Conservation (phyloP, 768 basidiomycete genomes). For the Gloeopeniophorella convolvens region DNA sequence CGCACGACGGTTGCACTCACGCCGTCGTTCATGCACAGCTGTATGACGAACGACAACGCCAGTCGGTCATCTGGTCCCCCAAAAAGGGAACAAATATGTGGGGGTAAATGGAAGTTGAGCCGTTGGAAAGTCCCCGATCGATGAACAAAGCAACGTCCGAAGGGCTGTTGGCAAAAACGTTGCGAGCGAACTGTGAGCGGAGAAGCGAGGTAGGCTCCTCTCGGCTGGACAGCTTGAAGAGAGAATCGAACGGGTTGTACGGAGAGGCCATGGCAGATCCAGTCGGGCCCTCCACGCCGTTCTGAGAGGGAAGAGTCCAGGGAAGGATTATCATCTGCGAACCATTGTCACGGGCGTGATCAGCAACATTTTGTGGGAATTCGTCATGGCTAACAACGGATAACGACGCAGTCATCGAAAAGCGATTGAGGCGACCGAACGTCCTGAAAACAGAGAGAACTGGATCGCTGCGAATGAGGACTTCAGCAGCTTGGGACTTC, state of each 20-base stretch:
- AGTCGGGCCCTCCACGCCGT: conserved; percentile 23
- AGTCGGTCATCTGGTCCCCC: conserved; percentile 93
- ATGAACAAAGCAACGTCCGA: conserved; percentile 82
- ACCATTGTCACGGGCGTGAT: conserved; percentile 47
- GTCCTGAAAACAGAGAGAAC: conserved; percentile 69
- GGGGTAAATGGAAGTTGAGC: conserved; percentile 31
- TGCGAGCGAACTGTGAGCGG: conserved; percentile 81
- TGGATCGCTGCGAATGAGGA: conserved; percentile 63
- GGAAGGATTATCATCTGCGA: conserved; percentile 80
- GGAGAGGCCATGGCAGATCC: conserved; percentile 18
- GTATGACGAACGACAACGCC: conserved; percentile 74
- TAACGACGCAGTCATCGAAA: conserved; percentile 62
- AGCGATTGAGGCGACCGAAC: conserved; percentile 63
- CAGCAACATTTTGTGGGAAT: conserved; percentile 58
- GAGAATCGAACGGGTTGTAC: conserved; percentile 66
- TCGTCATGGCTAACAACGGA: conserved; percentile 72
- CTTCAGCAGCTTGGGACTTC: conserved; percentile 69
- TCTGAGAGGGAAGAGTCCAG: conserved; percentile 50
- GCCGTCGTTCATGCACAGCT: conserved; percentile 59
- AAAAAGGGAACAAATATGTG: conserved; percentile 86
- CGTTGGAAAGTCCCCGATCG: conserved; percentile 52
- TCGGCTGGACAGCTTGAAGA: conserved; percentile 43
- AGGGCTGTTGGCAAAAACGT: conserved; percentile 65
- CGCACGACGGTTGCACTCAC: conserved; percentile 71
- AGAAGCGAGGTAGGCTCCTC: conserved; percentile 49